Conservation (phyloP, 345 rosid species). For the Zanthoxylum bungeanum region DNA sequence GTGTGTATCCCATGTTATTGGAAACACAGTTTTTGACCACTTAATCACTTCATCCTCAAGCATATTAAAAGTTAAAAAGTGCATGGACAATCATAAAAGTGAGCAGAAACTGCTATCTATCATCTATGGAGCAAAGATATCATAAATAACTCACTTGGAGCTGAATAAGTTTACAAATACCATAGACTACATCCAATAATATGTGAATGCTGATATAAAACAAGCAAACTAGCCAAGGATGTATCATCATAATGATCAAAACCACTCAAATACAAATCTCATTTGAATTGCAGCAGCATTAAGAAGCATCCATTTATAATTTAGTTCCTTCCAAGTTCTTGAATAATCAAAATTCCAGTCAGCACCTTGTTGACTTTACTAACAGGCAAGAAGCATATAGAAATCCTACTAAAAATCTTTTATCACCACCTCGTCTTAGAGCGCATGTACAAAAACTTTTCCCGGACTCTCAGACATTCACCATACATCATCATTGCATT, state of each 20-base stretch:
- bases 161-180: not conserved
- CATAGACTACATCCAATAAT: not conserved
- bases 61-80: not conserved
- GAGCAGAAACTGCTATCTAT: not conserved
- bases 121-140: not conserved
- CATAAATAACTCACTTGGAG: not conserved
- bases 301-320: conserved; percentile 4
- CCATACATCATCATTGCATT: conserved; percentile 97
- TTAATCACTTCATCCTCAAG: not conserved
- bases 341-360: conserved; percentile 4
- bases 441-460: conserved; percentile 53
- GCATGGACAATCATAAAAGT: not conserved
- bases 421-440: conserved; percentile 56
- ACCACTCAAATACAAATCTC: no score
- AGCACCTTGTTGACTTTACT: conserved; percentile 9
- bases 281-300: no score
- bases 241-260: not conserved
- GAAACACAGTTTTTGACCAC: no score
- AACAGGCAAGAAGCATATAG: conserved; percentile 27
- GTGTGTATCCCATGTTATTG: no score
- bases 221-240: not conserved
- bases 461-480: conserved; percentile 57
- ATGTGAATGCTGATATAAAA: not conserved
- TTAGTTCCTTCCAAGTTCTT: conserved; percentile 5
- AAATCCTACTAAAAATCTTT: conserved; percentile 33